Base-by-base conservation (phyloP, 768 basidiomycete species). In the Leccinum incarnatum region DNA sequence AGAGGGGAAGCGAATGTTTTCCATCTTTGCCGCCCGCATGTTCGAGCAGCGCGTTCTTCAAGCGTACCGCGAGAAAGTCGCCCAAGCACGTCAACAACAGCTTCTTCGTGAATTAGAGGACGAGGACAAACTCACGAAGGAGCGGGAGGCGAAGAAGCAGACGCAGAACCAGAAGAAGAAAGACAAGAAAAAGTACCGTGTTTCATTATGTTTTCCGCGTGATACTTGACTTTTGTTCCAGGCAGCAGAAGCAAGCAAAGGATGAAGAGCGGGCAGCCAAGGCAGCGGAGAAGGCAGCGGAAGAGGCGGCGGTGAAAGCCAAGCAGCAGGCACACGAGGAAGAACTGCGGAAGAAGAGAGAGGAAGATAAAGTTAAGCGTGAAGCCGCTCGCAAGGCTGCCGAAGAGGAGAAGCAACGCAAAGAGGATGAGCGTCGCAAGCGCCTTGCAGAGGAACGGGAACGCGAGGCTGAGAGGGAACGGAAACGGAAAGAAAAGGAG, bases 1-100 rank as follows among this genome's bases (percentile, higher is more conserved):
- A 75, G 97, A 98, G 76, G 97, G 97, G 65, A 94, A 95, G 74
- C 85, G 93, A 53, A 99, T 99, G 97, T 99, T 99, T 79, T 95
- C 94, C 63, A 97, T 99, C 75, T 99, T 99, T 68, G 97, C 97
- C 15, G 97, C 97, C 46, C 86, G 97, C 55, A 97, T 98, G 95
- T 98, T 99, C 73, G 97, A 99, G 77, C 96, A 98, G 75, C 88
- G 97, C 23, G 97, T 98, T 40, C 84, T 97, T 55, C 90, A 94
- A 68, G 94, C 96, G 14, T 98, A 96, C 70, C 89, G 96, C 37
- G 96, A 98, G 77, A 89, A 92, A 74, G 93, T 98, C 17, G 96
- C 97, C 12, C 93, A 96, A 71, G 95, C 96, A 75, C 86, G 94
- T 64, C 95, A 98, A 73, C 77, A 90, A 60, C 95, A 98, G 66